Base-by-base conservation (phyloP, 495 filamentous ascomycete species). In the Xylaria palmicola region DNA sequence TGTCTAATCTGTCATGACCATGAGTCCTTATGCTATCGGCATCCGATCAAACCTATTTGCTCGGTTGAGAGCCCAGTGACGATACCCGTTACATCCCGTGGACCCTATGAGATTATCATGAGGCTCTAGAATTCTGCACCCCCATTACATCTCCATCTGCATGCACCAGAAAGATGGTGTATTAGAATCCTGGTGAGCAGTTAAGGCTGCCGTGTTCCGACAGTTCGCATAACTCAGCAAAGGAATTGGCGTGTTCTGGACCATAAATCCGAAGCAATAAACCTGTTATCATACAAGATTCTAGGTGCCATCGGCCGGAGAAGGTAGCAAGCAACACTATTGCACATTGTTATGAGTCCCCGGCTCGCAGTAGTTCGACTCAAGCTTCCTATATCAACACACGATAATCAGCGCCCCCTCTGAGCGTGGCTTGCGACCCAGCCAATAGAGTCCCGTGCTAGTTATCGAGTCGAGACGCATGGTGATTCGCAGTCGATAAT, bases 91-190 rank as follows among this genome's bases (percentile, higher is more conserved):
- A 41, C 56, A 50, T 39, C 10, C 45, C 48, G 24, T n/a, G 45
- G 37, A 34, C 19, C 37, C n/a, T 17, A 43, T n/a, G 6, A 3
- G 43, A 40, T 41, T 19, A 27, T 26, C 27, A 20, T 52, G 57
- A 60, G 55, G 55, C 57, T 51, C 47, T 51, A 24, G 56, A 39
- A 29, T 59, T 40, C 45, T 51, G 32, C 56, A 59, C 34, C 32
- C 17, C 20, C 36, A 51, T 37, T 4, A 49, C 45, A 22, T 50
- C n/a, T 50, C 32, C 45, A 51, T 59, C 39, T 59, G 56, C 44
- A 59, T 40, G 47, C 43, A 22, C 19, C 15, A 20, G 8, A 39
- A 19, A 24, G 34, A 9, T 41, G 52, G 34, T 45, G 41, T 39
- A 52, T 52, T 47, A 34, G 37, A 15, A 59, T 15, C 24, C n/a